Evolutionary conservation across 345 rosid genomes (phyloP).

Genomic region (Eutrema yunnanense): DNA sequence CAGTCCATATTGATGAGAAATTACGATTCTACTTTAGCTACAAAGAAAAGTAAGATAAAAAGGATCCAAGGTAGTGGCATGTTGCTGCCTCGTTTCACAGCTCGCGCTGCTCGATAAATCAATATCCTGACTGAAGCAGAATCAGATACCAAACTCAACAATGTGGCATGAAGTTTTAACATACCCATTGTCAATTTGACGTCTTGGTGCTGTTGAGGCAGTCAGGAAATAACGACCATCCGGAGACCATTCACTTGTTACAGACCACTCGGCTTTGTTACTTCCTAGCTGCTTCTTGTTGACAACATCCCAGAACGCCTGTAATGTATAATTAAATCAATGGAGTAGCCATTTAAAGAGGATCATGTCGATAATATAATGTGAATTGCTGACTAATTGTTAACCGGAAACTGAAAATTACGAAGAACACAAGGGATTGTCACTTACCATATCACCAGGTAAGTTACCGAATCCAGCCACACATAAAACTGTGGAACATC

Average conservation of each 20-base stretch:
- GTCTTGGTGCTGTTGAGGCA: constrained; percentile 96
- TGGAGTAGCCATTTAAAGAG: background rate
- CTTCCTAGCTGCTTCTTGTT: constrained; percentile 64
- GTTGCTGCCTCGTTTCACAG: background rate
- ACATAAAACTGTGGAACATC: constrained; percentile 54
- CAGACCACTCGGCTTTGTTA: constrained; percentile 86
- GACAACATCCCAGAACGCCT: constrained; percentile 88
- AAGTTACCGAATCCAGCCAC: constrained; percentile 97
- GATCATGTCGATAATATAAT: background rate
- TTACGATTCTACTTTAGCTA: background rate
- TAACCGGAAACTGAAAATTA: background rate
- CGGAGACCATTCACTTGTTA: constrained; percentile 89
- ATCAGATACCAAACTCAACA: background rate
- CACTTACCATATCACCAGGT: constrained; percentile 92
- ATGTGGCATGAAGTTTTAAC: constrained; percentile 9
- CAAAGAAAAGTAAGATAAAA: too few species aligned
- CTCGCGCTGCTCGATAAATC: background rate
- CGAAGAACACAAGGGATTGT: background rate
- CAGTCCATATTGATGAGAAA: background rate
- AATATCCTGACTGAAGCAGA: background rate
- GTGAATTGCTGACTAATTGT: background rate
- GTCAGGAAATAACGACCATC: constrained; percentile 90
- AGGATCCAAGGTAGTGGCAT: too few species aligned
- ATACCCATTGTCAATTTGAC: constrained; percentile 92
- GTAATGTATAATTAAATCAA: constrained; percentile 15